Conservation (phyloP, 768 basidiomycete genomes). For the Lactarius psammicola region DNA sequence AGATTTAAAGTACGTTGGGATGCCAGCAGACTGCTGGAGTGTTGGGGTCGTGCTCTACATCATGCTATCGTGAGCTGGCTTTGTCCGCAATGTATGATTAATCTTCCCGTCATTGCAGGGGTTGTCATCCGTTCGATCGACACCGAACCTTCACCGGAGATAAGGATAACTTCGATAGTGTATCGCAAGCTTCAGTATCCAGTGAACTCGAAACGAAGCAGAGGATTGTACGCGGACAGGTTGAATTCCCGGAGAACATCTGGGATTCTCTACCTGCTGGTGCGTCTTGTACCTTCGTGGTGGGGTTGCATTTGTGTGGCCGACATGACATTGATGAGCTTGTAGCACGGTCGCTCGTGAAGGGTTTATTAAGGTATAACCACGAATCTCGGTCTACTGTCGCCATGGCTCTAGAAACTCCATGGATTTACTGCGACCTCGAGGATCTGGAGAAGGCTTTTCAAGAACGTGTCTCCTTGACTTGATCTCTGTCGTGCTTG, state of each 20-base stretch:
- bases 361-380: conserved; percentile 59
- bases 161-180: neutral
- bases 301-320: conserved; percentile 7
- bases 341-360: conserved; percentile 60
- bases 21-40: conserved; percentile 93
- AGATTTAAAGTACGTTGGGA: conserved; percentile 68
- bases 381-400: conserved; percentile 61
- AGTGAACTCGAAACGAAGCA: conserved; percentile 63
- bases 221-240: conserved; percentile 53
- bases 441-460: conserved; percentile 62
- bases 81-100: neutral
- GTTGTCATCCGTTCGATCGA: conserved; percentile 26
- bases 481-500: conserved; percentile 6
- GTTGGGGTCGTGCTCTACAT: conserved; percentile 78
- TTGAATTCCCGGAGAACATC: conserved; percentile 47
- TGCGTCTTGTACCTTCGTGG: conserved; percentile 35
- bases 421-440: conserved; percentile 67
- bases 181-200: conserved; percentile 45
- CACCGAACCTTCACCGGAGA: neutral
- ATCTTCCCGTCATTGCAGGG: conserved; percentile 5
- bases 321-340: neutral
- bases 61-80: conserved; percentile 69
- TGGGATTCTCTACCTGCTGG: conserved; percentile 64
- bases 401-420: conserved; percentile 53
- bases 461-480: conserved; percentile 46